These are phyloP conservation scores for Cordyceps farinosa DNA, from an alignment of 2,329 filamentous ascomycete genomes.

Conservation along the genomic window DNA sequence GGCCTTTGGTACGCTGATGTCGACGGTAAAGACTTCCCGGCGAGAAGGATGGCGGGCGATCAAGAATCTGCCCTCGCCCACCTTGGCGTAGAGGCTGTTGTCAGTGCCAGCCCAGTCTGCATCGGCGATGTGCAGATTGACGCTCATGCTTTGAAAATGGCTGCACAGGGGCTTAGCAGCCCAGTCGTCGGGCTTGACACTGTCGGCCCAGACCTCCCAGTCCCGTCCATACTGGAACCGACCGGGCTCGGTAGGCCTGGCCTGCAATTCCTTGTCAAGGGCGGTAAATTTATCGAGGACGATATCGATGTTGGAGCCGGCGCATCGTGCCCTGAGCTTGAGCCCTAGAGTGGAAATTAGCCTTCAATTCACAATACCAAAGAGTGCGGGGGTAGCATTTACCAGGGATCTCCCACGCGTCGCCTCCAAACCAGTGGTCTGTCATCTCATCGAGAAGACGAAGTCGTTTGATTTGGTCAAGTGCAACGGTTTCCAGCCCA, in stretches of 20 bases:
- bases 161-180: background rate
- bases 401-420: background rate
- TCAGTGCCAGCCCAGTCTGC: background rate
- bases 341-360: background rate
- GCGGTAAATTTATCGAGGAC: background rate
- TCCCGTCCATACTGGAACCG: background rate
- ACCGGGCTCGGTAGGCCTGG: background rate
- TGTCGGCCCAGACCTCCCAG: conserved; percentile 2
- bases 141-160: background rate
- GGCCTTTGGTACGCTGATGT: conserved; percentile 73
- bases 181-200: background rate
- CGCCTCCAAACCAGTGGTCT: background rate
- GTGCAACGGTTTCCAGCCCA: background rate
- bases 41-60: background rate
- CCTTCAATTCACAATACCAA: background rate
- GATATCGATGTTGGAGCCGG: background rate
- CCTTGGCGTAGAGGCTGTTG: background rate
- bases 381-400: background rate
- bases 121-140: background rate
- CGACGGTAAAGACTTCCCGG: conserved; percentile 26
- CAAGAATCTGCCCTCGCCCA: background rate
- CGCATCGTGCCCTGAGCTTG: background rate
- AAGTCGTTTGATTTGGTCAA: background rate
- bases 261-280: background rate
- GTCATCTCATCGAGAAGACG: background rate